These are phyloP conservation scores for Claviceps paspali DNA, from an alignment of 2,329 filamentous ascomycete genomes.

Conservation along the genomic window DNA sequence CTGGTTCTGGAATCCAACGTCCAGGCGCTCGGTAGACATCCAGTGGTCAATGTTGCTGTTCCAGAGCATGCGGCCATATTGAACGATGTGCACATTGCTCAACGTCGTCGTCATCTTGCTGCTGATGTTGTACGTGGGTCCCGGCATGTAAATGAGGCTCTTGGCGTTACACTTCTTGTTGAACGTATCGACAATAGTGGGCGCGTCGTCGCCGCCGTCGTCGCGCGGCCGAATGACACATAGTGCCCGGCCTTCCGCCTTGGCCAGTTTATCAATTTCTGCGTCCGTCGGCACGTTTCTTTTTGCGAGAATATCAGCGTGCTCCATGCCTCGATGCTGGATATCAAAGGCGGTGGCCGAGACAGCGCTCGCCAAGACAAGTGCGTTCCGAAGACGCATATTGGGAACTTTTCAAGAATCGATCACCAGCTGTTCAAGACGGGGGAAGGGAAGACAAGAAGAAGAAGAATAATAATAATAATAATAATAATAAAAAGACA, in stretches of 20 bases:
- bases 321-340: constrained; percentile 1
- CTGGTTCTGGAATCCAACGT: constrained; percentile 39
- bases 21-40: constrained; percentile 30
- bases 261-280: constrained; percentile 5
- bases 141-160: constrained; percentile 18
- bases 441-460: too few species aligned
- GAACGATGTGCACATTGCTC: constrained; percentile 28
- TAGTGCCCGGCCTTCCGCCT: constrained; percentile 11
- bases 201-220: constrained; percentile 17
- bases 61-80: constrained; percentile 23
- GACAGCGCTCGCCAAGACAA: not conserved
- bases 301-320: not conserved
- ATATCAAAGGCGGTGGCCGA: not conserved
- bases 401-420: not conserved
- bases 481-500: too few species aligned
- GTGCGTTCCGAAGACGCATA: not conserved
- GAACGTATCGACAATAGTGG: constrained; percentile 17
- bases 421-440: too few species aligned
- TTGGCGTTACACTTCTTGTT: constrained; percentile 15
- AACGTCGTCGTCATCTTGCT: constrained; percentile 20
- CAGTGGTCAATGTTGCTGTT: constrained; percentile 34
- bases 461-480: too few species aligned
- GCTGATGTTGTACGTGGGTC: constrained; percentile 19
- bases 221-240: constrained; percentile 15
- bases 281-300: not conserved